Conservation (phyloP, 768 basidiomycete genomes). For the Lactarius sp. region DNA sequence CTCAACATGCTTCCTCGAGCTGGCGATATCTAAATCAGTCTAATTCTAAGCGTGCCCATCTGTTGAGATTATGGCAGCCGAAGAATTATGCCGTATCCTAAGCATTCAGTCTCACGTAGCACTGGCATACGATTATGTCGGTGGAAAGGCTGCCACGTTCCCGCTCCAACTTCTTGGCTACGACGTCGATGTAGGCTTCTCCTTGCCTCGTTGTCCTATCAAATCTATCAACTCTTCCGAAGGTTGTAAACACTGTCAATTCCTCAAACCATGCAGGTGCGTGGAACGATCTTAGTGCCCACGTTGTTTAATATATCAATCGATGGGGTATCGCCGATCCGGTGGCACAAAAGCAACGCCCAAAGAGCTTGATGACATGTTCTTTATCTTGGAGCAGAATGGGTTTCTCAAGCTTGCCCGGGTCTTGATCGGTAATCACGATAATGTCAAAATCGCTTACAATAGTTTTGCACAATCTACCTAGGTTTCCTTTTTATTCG, state of each 20-base stretch:
- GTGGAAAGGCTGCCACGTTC: slow-evolving; percentile 75
- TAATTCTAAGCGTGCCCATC: not conserved
- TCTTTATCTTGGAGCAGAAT: slow-evolving; percentile 67
- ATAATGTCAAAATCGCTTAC: not conserved
- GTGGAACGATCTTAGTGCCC: slow-evolving; percentile 18
- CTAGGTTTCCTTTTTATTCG: slow-evolving; percentile 75
- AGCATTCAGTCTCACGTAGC: slow-evolving; percentile 93
- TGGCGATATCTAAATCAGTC: not conserved
- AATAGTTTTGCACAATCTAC: not conserved
- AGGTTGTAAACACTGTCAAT: slow-evolving; percentile 90
- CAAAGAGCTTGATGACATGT: slow-evolving; percentile 69
- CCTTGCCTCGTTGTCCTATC: slow-evolving; percentile 4
- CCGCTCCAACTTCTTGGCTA: slow-evolving; percentile 84
- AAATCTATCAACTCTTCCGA: slow-evolving; percentile 14
- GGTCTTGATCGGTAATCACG: slow-evolving; percentile 66
- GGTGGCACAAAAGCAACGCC: slow-evolving; percentile 78
- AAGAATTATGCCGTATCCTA: slow-evolving; percentile 53
- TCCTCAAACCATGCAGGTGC: slow-evolving; percentile 91
- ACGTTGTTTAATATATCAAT: not conserved
- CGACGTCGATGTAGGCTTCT: slow-evolving; percentile 80
- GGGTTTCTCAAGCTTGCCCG: slow-evolving; percentile 67
- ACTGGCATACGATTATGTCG: slow-evolving; percentile 90
- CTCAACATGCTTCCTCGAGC: not conserved
- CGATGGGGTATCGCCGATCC: slow-evolving; percentile 74
- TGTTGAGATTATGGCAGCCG: not conserved